Conservation (phyloP, 371 early-diverging fungal genomes). For the Chytridiales sp. region DNA sequence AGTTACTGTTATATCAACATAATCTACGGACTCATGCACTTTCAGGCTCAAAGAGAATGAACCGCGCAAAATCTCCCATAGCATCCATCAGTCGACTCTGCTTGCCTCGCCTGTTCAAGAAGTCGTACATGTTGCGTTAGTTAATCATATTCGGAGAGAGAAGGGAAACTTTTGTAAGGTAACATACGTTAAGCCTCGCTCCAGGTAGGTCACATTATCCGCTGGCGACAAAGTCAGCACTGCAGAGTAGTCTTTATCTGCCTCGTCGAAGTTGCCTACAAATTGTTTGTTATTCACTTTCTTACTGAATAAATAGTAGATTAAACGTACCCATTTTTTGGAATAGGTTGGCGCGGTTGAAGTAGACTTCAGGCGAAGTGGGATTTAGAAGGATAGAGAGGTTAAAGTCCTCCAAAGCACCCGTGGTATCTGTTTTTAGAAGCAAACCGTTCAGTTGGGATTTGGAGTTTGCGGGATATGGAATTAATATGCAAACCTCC, state of each 20-base stretch:
- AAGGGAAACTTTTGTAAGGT: too few relatives aligned
- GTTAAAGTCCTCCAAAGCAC: conserved; percentile 40
- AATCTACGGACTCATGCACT: too few relatives aligned
- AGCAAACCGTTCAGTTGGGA: background rate
- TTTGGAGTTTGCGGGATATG: background rate
- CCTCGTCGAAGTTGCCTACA: conserved; percentile 30
- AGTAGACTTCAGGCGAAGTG: conserved; percentile 29
- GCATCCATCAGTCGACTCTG: conserved; percentile 13
- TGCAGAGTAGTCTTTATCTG: conserved; percentile 34
- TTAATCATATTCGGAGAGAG: too few relatives aligned
- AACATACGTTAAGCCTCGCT: conserved; percentile 46
- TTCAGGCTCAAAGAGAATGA: too few relatives aligned
- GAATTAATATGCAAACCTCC: conserved; percentile 19
- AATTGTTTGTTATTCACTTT: too few relatives aligned
- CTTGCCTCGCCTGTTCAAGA: conserved; percentile 8
- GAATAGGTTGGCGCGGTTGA: conserved; percentile 43
- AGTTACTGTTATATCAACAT: too few relatives aligned
- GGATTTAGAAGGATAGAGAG: conserved; percentile 27
- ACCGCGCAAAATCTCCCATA: conserved; percentile 23
- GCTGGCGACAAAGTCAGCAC: conserved; percentile 40
- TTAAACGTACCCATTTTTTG: conserved; percentile 26
- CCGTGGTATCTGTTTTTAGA: conserved; percentile 21
- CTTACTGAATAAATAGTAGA: background rate
- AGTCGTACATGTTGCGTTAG: background rate
- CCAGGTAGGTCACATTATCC: conserved; percentile 35